Evolutionary conservation across 306 rosid genomes (phyloP).

Genomic region (Crataegus laevigata): DNA sequence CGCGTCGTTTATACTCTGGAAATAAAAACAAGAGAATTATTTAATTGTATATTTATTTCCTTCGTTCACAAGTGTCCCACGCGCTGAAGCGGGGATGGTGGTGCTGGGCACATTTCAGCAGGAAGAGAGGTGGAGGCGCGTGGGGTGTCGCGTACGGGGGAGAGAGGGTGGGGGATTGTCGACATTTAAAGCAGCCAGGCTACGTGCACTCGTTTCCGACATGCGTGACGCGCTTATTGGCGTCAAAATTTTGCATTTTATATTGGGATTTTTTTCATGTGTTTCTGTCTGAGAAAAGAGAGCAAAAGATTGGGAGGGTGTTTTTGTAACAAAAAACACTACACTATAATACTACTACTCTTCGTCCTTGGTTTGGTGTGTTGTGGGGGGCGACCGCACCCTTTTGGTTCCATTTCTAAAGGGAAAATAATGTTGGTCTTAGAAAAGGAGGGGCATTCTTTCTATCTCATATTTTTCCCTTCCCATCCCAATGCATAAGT

Average conservation of each 20-base stretch:
- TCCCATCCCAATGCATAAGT: too few species aligned
- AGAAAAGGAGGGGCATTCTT: too few species aligned
- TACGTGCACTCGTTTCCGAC: conserved; percentile 56
- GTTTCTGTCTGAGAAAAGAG: not conserved
- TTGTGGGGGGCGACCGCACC: not conserved
- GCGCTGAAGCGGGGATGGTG: not conserved
- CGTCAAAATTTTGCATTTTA: conserved; percentile 34
- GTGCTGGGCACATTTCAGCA: not conserved
- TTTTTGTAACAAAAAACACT: not conserved
- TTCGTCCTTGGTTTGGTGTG: not conserved
- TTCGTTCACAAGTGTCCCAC: not conserved
- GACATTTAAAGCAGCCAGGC: conserved; percentile 50
- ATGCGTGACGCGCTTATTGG: conserved; percentile 38
- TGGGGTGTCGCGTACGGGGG: not conserved
- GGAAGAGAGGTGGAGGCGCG: conserved; percentile 22
- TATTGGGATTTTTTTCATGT: not conserved
- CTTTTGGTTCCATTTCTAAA: not conserved
- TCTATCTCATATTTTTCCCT: too few species aligned
- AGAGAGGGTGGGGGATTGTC: conserved; percentile 24
- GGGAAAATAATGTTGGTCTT: not conserved
- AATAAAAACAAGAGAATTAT: not conserved
- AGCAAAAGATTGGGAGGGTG: not conserved
- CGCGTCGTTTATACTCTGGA: too few species aligned
- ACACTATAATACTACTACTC: not conserved
- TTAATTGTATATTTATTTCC: not conserved